phyloP scores from a whole-genome alignment of 2,329 filamentous ascomycete species.

The Pseudogymnoascus sp. region DNA sequence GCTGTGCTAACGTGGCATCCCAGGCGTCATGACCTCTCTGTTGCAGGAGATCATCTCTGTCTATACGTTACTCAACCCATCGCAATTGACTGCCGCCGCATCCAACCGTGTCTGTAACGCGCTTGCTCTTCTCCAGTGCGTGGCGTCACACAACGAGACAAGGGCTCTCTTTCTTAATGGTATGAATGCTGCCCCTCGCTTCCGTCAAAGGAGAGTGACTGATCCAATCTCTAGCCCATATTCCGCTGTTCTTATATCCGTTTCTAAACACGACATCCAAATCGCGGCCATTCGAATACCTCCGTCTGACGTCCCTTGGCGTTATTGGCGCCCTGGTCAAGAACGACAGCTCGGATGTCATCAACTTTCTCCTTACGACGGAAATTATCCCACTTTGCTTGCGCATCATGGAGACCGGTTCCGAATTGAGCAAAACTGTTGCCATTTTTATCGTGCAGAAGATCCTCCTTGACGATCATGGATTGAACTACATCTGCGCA shows the following conservation, averaged over 20 bases:
- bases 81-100: conserved; percentile 92
- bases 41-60: conserved; percentile 98
- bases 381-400: conserved; percentile 97
- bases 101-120: conserved; percentile 97
- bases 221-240: conserved; percentile 62
- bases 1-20: conserved; percentile 19
- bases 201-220: neutral
- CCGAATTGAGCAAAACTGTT: conserved; percentile 95
- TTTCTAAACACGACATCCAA: conserved; percentile 99
- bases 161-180: conserved; percentile 87
- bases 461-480: conserved; percentile 92
- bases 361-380: conserved; percentile 96
- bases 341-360: conserved; percentile 96
- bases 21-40: conserved; percentile 95
- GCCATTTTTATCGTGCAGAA: conserved; percentile 99
- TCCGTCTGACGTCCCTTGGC: conserved; percentile 88
- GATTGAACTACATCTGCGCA: conserved; percentile 95
- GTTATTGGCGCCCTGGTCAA: conserved; percentile 97
- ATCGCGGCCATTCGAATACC: conserved; percentile 92
- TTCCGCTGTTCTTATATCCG: conserved; percentile 93
- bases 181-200: conserved; percentile 34
- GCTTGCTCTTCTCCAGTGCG: conserved; percentile 88
- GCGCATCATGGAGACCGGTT: conserved; percentile 98
- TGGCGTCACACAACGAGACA: conserved; percentile 95
- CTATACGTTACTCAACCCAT: conserved; percentile 92